Base-by-base conservation (phyloP, 73 alveolate species). In the Halteria grandinella region DNA sequence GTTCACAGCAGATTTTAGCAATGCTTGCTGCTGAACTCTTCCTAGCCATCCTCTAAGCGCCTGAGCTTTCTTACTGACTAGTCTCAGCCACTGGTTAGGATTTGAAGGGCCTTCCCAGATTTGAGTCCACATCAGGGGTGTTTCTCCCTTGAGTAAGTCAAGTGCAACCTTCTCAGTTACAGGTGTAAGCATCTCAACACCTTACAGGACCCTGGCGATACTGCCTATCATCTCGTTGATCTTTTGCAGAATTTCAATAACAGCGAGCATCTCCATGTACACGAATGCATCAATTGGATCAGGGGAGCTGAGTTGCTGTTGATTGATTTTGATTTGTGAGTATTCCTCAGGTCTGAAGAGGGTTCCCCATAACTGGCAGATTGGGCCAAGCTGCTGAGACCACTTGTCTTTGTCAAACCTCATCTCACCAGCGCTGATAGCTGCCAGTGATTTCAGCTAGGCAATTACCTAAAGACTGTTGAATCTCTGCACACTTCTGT, bases 101-200 rank as follows among this genome's bases (percentile, higher is more conserved):
- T 75, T 83, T 45, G 90, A 95, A 1, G 99, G 99, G 1, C 99
- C 99, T 77, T 97, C 99, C 99, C 99, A 97, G 58, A 95, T 83
- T 43, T 79, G 60, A 51, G 97, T 83, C 99, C 99, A 97, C 37
- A 83, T 88, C n/a, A 75, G 92, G 1, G 99, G 99, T 15, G 95
- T 88, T 39, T 82, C 70, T 52, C 95, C 96, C 70, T 83, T 89
- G 31, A 96, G 81, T 60, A 96, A 82, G 48, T 73, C 92, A 71
- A 90, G 78, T 11, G 98, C 98, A 24, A 91, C 95, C 50, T 89
- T 91, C 41, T 93, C 94, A 24, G 94, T 95, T 53, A 93, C 94
- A 41, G 97, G 86, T 20, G 99, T 95, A n/a, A 96, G 83, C 79
- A 96, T 85, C 51, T 94, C 98, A 60, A 91, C 83, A 34, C 97